A percentile compares a stretch with the other conserved stretches of the same genome.
These are phyloP conservation scores for Macaranga tanarius DNA, from an alignment of 441 rosid genomes.

Conservation along the genomic window DNA sequence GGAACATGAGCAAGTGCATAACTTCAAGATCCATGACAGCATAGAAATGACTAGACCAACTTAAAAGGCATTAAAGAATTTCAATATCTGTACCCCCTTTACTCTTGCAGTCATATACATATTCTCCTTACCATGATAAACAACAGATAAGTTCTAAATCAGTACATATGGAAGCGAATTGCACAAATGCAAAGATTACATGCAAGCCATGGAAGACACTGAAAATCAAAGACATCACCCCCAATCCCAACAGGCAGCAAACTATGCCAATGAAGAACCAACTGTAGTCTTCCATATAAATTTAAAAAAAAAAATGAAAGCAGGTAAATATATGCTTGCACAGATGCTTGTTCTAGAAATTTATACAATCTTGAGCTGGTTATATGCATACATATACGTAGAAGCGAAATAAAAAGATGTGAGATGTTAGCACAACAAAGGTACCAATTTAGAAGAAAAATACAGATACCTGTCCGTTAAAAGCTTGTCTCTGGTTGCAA, in stretches of 20 bases:
- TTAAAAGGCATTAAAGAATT: background rate
- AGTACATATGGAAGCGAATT: background rate
- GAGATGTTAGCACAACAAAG: background rate
- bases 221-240: background rate
- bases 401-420: background rate
- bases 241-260: background rate
- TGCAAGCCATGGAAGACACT: background rate
- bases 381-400: no score
- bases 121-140: background rate
- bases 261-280: background rate
- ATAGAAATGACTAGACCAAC: background rate
- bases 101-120: background rate
- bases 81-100: background rate
- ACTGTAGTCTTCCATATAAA: background rate
- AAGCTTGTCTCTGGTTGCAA: constrained; percentile 84
- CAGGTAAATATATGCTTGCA: background rate
- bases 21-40: background rate
- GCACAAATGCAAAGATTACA: background rate
- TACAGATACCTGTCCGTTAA: constrained; percentile 82
- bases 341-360: background rate
- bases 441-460: background rate
- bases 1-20: background rate
- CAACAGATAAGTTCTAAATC: background rate
- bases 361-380: background rate
- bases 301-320: background rate